These are phyloP conservation scores for Claviceps paspali DNA, from an alignment of 2,329 filamentous ascomycete genomes.

Conservation along the genomic window DNA sequence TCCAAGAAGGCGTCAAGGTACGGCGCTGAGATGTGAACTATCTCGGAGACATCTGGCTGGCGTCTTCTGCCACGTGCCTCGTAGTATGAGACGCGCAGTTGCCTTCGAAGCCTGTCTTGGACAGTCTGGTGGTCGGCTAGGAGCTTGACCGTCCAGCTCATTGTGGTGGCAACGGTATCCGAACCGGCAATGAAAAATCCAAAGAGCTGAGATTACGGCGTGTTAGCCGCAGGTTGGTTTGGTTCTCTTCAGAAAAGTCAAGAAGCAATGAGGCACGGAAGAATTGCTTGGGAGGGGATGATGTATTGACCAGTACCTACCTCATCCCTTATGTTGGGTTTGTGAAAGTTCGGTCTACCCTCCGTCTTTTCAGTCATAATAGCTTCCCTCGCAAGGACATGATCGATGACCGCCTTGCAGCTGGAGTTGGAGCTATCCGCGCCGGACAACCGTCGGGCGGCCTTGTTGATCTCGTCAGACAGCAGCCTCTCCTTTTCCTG, in stretches of 20 bases:
- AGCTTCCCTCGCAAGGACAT: not conserved
- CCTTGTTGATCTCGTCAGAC: constrained; percentile 4
- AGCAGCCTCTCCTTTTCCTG: constrained; percentile 4
- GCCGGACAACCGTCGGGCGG: not conserved
- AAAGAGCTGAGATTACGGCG: constrained; percentile 9
- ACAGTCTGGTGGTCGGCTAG: constrained; percentile 3
- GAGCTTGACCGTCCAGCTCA: constrained; percentile 2
- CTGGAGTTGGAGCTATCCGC: not conserved
- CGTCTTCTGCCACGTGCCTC: constrained; percentile 9
- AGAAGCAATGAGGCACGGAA: not conserved
- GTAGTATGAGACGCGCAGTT: constrained; percentile 8
- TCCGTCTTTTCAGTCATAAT: constrained; percentile 15
- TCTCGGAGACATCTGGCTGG: constrained; percentile 14
- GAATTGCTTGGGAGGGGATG: not conserved
- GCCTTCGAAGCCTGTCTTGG: constrained; percentile 9
- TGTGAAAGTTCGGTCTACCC: constrained; percentile 15
- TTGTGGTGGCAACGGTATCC: constrained; percentile 6
- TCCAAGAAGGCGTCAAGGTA: constrained; percentile 24
- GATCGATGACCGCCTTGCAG: not conserved
- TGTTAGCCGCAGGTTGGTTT: no score
- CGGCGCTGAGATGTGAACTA: constrained; percentile 9
- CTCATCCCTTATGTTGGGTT: constrained; percentile 18
- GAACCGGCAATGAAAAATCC: constrained; percentile 14
- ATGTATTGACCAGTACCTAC: constrained; percentile 3
- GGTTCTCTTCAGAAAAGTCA: not conserved